phyloP scores from a whole-genome alignment of 2,329 filamentous ascomycete species.

The Monilinia polystroma region DNA sequence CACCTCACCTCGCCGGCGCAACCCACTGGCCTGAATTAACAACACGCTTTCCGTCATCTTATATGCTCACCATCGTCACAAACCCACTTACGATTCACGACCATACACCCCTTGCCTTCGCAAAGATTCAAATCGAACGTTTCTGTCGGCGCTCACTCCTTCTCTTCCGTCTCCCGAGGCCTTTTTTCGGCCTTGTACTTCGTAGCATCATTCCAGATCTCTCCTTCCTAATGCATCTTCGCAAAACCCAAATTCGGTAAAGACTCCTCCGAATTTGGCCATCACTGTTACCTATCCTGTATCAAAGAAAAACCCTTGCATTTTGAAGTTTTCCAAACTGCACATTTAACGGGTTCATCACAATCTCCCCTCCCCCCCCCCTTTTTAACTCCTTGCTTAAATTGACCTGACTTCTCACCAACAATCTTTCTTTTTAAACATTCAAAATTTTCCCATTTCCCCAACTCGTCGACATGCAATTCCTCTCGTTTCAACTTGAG shows the following conservation, averaged over 20 bases:
- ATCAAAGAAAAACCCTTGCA: neutral
- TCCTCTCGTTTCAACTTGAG: slow-evolving; percentile 6
- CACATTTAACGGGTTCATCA: slow-evolving; percentile 3
- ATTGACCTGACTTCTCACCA: neutral
- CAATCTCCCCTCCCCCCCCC: neutral
- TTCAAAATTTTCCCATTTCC: neutral
- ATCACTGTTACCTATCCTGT: neutral
- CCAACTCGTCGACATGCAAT: too few relatives aligned
- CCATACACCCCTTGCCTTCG: neutral
- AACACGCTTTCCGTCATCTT: neutral
- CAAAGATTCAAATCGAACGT: neutral
- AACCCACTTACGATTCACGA: neutral
- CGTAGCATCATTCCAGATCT: neutral
- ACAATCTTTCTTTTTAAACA: neutral
- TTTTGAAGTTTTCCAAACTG: slow-evolving; percentile 1
- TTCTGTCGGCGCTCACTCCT: neutral
- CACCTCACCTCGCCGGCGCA: neutral
- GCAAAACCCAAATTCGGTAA: neutral
- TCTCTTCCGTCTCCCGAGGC: neutral
- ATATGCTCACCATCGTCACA: neutral
- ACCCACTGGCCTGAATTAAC: neutral
- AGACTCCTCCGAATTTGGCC: neutral
- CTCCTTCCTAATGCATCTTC: slow-evolving; percentile 16
- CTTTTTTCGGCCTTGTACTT: neutral
- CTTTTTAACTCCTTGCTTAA: neutral